Percentiles rank a stretch among this genome's conserved stretches.
Evolutionary conservation across 805 yeast genomes (phyloP).

Genomic region (Yarrowia sp.): DNA sequence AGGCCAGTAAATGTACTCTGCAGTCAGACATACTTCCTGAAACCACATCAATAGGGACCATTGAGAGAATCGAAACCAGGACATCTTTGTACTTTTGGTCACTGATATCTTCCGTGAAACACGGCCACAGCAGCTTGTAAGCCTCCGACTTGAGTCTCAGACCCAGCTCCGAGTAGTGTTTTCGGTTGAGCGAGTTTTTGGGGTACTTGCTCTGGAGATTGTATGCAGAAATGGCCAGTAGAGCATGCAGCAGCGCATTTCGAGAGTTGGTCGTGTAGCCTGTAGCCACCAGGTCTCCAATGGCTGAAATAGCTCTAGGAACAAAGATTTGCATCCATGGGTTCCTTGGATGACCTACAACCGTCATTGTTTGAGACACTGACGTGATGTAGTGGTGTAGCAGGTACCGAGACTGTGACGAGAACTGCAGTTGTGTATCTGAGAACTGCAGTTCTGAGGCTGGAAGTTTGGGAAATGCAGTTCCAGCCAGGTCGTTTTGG

Average conservation of each 20-base stretch:
- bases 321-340: conserved; percentile 89
- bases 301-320: conserved; percentile 76
- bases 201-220: conserved; percentile 71
- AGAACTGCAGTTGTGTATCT: conserved; percentile 30
- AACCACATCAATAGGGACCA: conserved; percentile 84
- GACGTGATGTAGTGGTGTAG: conserved; percentile 68
- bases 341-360: conserved; percentile 65
- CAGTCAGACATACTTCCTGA: conserved; percentile 92
- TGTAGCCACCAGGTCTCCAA: conserved; percentile 73
- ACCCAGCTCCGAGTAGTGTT: conserved; percentile 68
- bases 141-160: conserved; percentile 75
- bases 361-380: conserved; percentile 79
- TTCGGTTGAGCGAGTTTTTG: conserved; percentile 65
- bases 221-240: conserved; percentile 79
- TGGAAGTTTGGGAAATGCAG: conserved; percentile 12
- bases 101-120: conserved; percentile 50
- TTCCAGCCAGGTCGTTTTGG: conserved; percentile 15
- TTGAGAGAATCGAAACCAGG: conserved; percentile 74
- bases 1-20: conserved; percentile 67
- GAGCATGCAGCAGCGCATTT: conserved; percentile 72
- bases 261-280: conserved; percentile 75
- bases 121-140: conserved; percentile 58
- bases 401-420: conserved; percentile 63
- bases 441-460: conserved; percentile 25
- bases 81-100: conserved; percentile 78